Evolutionary conservation across 139 green algal species (phyloP).

Genomic region (Raphidocelis subcapitata): DNA sequence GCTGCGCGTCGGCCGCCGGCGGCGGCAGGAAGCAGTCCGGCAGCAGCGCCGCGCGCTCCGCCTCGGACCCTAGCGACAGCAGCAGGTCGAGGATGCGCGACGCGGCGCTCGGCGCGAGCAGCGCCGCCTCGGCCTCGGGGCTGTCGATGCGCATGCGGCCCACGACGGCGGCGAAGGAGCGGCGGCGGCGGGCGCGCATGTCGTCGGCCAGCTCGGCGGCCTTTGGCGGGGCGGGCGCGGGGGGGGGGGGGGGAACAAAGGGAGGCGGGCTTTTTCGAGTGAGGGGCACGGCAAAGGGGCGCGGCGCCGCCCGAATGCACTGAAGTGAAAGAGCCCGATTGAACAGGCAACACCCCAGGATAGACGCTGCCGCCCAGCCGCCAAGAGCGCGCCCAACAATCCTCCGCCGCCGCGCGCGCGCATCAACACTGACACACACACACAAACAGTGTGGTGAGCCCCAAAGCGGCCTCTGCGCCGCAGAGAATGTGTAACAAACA

Average conservation of each 20-base stretch:
- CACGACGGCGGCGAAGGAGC: conserved; percentile 42
- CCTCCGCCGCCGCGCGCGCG: too few species aligned
- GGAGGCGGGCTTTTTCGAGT: neutral
- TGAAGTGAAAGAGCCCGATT: too few species aligned
- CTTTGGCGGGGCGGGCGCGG: conserved; percentile 4
- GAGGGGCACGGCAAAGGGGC: too few species aligned
- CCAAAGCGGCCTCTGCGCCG: too few species aligned
- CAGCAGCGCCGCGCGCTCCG: conserved; percentile 38
- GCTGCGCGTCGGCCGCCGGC: neutral
- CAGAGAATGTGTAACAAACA: too few species aligned
- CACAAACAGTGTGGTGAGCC: too few species aligned
- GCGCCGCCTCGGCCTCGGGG: conserved; percentile 39
- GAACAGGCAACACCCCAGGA: too few species aligned
- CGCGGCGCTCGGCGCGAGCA: conserved; percentile 40
- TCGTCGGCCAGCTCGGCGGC: conserved; percentile 40
- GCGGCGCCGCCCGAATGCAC: too few species aligned
- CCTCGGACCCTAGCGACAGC: conserved; percentile 23
- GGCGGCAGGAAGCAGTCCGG: conserved; percentile 63
- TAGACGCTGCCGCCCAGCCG: too few species aligned
- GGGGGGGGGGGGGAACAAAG: neutral
- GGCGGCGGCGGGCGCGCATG: conserved; percentile 29
- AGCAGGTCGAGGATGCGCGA: conserved; percentile 55
- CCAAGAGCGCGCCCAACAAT: too few species aligned
- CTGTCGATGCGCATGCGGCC: conserved; percentile 33
- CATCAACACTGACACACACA: too few species aligned